Conservation (phyloP, 2,329 filamentous ascomycete species). For the Alternaria arborescens region DNA sequence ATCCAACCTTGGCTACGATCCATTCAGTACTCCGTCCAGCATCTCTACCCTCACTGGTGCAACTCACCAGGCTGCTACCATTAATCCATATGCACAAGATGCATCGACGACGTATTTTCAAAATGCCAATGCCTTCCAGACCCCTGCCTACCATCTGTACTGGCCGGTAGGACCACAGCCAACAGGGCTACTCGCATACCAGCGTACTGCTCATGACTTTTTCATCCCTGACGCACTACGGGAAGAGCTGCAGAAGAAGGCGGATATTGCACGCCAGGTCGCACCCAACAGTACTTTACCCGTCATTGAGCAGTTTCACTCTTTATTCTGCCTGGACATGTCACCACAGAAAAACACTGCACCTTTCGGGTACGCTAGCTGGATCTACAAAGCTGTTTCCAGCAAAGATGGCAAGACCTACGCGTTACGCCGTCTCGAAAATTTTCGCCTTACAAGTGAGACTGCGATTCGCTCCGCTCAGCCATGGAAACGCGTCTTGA, state of each 20-base stretch:
- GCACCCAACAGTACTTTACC: slow-evolving; percentile 82
- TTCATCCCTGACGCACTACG: slow-evolving; percentile 88
- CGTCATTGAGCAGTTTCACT: slow-evolving; percentile 86
- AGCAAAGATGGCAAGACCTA: slow-evolving; percentile 90
- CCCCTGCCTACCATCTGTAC: slow-evolving; percentile 82
- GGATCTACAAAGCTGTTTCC: slow-evolving; percentile 94
- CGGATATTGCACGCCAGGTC: slow-evolving; percentile 83
- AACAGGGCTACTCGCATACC: slow-evolving; percentile 83
- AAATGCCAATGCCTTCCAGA: slow-evolving; percentile 62
- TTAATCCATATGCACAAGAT: slow-evolving; percentile 80
- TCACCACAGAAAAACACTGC: slow-evolving; percentile 78
- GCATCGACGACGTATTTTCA: slow-evolving; percentile 72
- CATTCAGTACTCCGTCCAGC: slow-evolving; percentile 51
- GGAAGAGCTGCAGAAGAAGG: slow-evolving; percentile 88
- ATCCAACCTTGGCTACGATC: slow-evolving; percentile 54
- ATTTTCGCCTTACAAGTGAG: slow-evolving; percentile 87
- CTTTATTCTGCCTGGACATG: slow-evolving; percentile 86
- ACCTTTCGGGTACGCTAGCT: slow-evolving; percentile 87
- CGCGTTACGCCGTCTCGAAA: slow-evolving; percentile 84
- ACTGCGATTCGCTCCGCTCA: slow-evolving; percentile 86
- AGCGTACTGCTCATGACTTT: slow-evolving; percentile 87
- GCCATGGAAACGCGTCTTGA: slow-evolving; percentile 86
- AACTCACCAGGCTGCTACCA: slow-evolving; percentile 50
- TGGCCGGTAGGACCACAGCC: slow-evolving; percentile 84
- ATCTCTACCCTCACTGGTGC: slow-evolving; percentile 47